phyloP scores from a whole-genome alignment of 2,329 filamentous ascomycete species.

The Talaromyces sp. region DNA sequence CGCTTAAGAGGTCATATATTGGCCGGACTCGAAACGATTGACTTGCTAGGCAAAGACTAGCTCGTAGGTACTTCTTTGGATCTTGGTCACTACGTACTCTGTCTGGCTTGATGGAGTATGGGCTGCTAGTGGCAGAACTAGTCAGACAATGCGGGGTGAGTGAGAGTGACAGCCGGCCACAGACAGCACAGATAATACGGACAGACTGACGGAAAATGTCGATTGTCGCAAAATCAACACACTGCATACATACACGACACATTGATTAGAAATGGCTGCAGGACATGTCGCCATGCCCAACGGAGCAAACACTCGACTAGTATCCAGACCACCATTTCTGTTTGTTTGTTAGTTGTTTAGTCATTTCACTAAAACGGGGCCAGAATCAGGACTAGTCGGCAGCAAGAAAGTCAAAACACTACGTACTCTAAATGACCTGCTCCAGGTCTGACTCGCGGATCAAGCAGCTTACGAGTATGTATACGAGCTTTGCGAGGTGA shows the following conservation, averaged over 20 bases:
- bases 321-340: not conserved
- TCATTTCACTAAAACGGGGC: not conserved
- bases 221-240: too few species aligned
- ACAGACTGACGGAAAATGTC: not conserved
- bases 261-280: too few species aligned
- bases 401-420: not conserved
- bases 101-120: too few species aligned
- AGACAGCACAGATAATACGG: not conserved
- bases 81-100: too few species aligned
- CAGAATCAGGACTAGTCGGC: not conserved
- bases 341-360: not conserved
- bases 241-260: too few species aligned
- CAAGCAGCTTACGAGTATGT: not conserved
- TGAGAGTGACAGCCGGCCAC: not conserved
- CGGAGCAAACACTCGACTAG: not conserved
- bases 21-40: not conserved
- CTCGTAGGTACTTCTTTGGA: not conserved
- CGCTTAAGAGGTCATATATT: constrained; percentile 7
- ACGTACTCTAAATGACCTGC: not conserved
- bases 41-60: not conserved
- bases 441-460: not conserved
- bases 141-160: constrained; percentile 2
- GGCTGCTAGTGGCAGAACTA: not conserved
- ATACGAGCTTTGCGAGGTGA: not conserved
- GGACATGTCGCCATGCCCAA: not conserved